A percentile compares a stretch with the other conserved stretches of the same genome.
phyloP scores from a whole-genome alignment of 208 protist genomes.

The Leishmania turanica region DNA sequence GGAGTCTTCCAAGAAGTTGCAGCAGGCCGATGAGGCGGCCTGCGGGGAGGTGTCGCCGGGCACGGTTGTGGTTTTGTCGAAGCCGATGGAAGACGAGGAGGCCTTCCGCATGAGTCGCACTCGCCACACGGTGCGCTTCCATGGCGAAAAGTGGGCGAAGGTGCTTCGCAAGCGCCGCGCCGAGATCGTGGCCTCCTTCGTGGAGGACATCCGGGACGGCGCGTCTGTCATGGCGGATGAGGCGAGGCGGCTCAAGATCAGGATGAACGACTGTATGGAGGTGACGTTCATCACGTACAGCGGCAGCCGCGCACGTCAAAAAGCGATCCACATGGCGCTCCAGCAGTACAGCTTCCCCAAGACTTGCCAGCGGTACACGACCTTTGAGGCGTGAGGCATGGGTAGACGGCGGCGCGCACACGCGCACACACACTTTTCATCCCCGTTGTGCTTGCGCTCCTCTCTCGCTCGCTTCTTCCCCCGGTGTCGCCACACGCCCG shows the following conservation, averaged over 20 bases:
- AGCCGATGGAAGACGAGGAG: background rate
- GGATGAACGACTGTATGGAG: slow-evolving; percentile 40
- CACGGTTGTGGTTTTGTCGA: no score
- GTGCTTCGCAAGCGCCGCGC: slow-evolving; percentile 27
- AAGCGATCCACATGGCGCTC: slow-evolving; percentile 40
- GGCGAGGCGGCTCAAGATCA: slow-evolving; percentile 37
- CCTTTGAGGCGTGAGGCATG: slow-evolving; percentile 4
- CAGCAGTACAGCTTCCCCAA: slow-evolving; percentile 46
- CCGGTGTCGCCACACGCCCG: background rate
- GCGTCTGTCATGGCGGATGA: slow-evolving; percentile 33
- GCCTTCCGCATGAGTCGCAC: slow-evolving; percentile 26
- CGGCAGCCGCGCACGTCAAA: slow-evolving; percentile 27
- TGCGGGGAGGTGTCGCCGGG: background rate
- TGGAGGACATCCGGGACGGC: slow-evolving; percentile 39
- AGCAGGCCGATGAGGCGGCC: background rate
- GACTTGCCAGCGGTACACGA: slow-evolving; percentile 37
- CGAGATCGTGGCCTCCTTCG: slow-evolving; percentile 34
- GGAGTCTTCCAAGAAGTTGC: background rate
- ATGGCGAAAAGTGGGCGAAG: slow-evolving; percentile 46
- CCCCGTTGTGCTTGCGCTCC: background rate
- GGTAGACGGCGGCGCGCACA: background rate
- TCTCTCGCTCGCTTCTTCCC: background rate
- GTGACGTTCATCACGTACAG: slow-evolving; percentile 46
- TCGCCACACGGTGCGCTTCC: slow-evolving; percentile 62
- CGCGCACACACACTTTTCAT: background rate